phyloP scores from a whole-genome alignment of 2,329 filamentous ascomycete genomes.

The Elsinoe batatas region DNA sequence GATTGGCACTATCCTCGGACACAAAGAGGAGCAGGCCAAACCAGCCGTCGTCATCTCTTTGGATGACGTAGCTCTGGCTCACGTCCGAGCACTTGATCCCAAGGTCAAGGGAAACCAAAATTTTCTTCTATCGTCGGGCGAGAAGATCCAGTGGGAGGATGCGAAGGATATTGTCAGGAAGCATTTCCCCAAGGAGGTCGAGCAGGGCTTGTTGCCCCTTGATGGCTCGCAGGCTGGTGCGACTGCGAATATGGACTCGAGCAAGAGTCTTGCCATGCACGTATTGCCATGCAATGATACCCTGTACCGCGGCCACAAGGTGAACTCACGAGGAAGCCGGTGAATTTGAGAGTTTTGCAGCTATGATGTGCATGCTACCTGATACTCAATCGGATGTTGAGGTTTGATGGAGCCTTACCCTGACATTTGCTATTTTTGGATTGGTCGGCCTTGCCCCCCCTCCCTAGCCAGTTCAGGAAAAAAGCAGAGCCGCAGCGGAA shows the following conservation, averaged over 20 bases:
- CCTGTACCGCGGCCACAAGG: no score
- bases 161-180: conserved; percentile 15
- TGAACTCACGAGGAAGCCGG: no score
- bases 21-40: conserved; percentile 1
- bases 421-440: not conserved
- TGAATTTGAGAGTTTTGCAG: conserved; percentile 13
- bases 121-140: conserved; percentile 2
- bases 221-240: conserved; percentile 16
- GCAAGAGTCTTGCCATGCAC: no score
- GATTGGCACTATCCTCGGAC: conserved; percentile 18
- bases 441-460: not conserved
- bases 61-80: conserved; percentile 26
- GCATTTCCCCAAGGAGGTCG: conserved; percentile 17
- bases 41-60: conserved; percentile 19
- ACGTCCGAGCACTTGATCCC: conserved; percentile 23
- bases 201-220: conserved; percentile 11
- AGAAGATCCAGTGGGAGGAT: conserved; percentile 16
- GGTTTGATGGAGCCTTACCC: not conserved
- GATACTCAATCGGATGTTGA: not conserved
- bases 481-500: not conserved
- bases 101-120: conserved; percentile 6
- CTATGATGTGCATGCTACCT: not conserved
- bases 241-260: conserved; percentile 12
- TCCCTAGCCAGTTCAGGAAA: not conserved
- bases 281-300: no score